phyloP scores from a whole-genome alignment of 371 early-diverging fungal species.

The Dichotomocladium elegans region DNA sequence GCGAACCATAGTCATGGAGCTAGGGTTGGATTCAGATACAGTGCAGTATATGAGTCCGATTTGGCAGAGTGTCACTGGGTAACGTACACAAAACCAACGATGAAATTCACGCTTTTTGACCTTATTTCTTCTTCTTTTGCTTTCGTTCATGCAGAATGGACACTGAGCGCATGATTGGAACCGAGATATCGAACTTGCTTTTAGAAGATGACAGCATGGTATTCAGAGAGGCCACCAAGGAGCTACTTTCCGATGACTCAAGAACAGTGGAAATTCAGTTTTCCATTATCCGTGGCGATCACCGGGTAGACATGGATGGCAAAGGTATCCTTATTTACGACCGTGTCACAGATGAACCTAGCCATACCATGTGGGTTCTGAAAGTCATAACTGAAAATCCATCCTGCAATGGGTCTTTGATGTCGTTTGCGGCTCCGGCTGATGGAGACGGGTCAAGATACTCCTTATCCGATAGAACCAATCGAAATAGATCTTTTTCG shows the following conservation, averaged over 20 bases:
- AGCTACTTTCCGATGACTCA: constrained; percentile 64
- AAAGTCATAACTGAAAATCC: constrained; percentile 18
- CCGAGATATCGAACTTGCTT: constrained; percentile 41
- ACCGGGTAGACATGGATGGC: constrained; percentile 74
- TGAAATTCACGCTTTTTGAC: too few relatives aligned
- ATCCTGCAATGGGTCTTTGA: not conserved
- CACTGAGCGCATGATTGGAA: constrained; percentile 44
- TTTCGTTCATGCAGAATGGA: constrained; percentile 34
- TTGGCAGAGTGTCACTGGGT: constrained; percentile 61
- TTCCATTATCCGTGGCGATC: constrained; percentile 44
- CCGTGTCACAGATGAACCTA: constrained; percentile 59
- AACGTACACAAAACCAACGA: constrained; percentile 7
- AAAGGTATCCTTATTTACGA: constrained; percentile 90
- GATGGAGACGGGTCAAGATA: not conserved
- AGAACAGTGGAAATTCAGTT: constrained; percentile 77
- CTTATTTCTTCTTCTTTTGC: not conserved
- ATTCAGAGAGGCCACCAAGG: constrained; percentile 65
- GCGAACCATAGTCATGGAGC: constrained; percentile 59
- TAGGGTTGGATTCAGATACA: constrained; percentile 38
- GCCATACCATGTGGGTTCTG: constrained; percentile 85
- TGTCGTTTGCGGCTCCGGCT: not conserved
- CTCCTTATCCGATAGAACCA: not conserved
- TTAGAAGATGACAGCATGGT: constrained; percentile 53
- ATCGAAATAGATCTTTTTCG: constrained; percentile 14
- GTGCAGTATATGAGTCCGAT: constrained; percentile 61